These are phyloP conservation scores for Lactarius deliciosus DNA, from an alignment of 768 basidiomycete genomes.

Conservation along the genomic window DNA sequence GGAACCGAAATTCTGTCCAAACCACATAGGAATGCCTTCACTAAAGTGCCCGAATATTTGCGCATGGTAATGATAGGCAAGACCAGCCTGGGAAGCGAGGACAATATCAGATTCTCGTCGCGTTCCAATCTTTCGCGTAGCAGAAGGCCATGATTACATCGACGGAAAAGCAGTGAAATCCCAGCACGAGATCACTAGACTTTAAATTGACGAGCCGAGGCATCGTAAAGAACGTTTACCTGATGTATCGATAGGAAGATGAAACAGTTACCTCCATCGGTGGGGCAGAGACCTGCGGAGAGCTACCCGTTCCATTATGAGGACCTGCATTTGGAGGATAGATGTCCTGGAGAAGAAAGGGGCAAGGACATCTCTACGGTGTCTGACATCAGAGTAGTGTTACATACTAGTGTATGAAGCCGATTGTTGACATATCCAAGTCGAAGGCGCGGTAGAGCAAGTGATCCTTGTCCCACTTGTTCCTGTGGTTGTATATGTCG, in stretches of 20 bases:
- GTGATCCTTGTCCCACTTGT: conserved; percentile 19
- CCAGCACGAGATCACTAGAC: conserved; percentile 9
- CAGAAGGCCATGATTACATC: conserved; percentile 3
- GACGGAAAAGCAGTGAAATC: conserved; percentile 3
- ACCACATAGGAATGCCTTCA: not conserved
- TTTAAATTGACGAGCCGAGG: not conserved
- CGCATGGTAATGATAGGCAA: not conserved
- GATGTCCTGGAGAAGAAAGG: conserved; percentile 2
- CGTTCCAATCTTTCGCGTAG: not conserved
- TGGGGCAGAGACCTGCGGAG: too few relatives aligned
- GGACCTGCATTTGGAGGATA: conserved; percentile 4
- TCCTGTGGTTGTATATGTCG: conserved; percentile 6
- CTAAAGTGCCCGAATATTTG: not conserved
- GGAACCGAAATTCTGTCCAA: not conserved
- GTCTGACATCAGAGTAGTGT: conserved; percentile 9
- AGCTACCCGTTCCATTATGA: not conserved
- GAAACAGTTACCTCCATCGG: not conserved
- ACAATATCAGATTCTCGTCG: not conserved
- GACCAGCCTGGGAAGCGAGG: not conserved
- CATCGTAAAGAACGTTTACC: conserved; percentile 6
- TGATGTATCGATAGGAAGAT: not conserved
- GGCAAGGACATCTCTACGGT: conserved; percentile 4
- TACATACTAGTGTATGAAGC: too few relatives aligned
- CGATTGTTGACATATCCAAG: not conserved
- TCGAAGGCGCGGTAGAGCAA: conserved; percentile 6